phyloP scores from a whole-genome alignment of 495 filamentous ascomycete genomes.

The Penicillium angulare region DNA sequence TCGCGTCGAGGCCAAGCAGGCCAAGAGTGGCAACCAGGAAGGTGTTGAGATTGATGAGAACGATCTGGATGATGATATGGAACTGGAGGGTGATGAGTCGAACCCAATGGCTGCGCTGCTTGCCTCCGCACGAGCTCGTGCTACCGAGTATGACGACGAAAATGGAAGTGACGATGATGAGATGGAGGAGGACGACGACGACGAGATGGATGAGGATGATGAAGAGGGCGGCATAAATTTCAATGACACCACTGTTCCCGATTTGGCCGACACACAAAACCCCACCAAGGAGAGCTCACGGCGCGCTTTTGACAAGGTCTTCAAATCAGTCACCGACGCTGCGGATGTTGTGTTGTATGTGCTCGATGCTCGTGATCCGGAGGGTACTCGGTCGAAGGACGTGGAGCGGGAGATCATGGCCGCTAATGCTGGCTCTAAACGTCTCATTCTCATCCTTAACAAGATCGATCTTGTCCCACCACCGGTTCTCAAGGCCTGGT shows the following conservation, averaged over 20 bases:
- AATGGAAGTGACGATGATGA: constrained; percentile 52
- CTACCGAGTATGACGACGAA: constrained; percentile 68
- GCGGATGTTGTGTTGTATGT: constrained; percentile 94
- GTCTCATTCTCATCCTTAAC: constrained; percentile 91
- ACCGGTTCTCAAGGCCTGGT: constrained; percentile 76
- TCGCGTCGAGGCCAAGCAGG: constrained; percentile 43
- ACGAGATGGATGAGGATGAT: constrained; percentile 56
- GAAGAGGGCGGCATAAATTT: constrained; percentile 36
- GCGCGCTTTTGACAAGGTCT: constrained; percentile 89
- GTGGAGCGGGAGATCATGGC: constrained; percentile 89
- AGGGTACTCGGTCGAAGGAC: constrained; percentile 85
- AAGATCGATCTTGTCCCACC: constrained; percentile 94
- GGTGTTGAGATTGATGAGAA: constrained; percentile 45
- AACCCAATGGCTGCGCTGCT: constrained; percentile 93
- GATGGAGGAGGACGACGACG: constrained; percentile 59
- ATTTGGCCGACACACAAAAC: constrained; percentile 30
- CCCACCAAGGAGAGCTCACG: constrained; percentile 68
- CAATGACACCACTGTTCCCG: constrained; percentile 21
- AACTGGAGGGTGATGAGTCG: constrained; percentile 57
- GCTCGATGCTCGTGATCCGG: constrained; percentile 88
- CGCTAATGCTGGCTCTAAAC: constrained; percentile 76
- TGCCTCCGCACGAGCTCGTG: constrained; percentile 84
- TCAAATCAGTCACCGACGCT: constrained; percentile 87
- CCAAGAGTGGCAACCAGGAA: constrained; percentile 21
- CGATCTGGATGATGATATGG: constrained; percentile 53